Evolutionary conservation across 192 early-diverging fungal genomes (phyloP).

Genomic region (Phycomyces nitens): DNA sequence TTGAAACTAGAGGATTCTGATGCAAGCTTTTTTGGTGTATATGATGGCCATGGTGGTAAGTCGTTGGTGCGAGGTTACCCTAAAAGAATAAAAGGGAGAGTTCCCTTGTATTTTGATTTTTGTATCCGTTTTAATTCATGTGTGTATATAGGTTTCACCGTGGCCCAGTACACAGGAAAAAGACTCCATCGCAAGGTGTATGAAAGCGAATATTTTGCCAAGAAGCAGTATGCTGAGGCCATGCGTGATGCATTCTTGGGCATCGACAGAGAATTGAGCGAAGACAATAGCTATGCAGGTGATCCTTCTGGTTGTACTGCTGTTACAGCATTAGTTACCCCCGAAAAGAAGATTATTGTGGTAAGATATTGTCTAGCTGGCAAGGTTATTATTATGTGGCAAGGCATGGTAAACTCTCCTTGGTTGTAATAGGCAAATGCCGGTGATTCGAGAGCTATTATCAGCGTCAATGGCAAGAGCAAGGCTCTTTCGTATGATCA

Average conservation of each 20-base stretch:
- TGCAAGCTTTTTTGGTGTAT: conserved; percentile 92
- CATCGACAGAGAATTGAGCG: conserved; percentile 73
- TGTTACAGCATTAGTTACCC: conserved; percentile 80
- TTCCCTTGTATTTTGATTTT: no score
- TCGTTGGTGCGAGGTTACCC: not conserved
- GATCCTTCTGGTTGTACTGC: conserved; percentile 98
- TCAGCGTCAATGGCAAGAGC: conserved; percentile 75
- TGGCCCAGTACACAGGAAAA: conserved; percentile 82
- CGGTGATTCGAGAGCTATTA: conserved; percentile 92
- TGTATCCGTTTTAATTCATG: no score
- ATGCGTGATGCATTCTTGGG: conserved; percentile 81
- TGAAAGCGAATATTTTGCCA: conserved; percentile 57
- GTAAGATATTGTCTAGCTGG: conserved; percentile 35
- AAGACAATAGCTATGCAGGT: conserved; percentile 47
- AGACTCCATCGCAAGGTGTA: conserved; percentile 73
- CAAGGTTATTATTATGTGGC: not conserved
- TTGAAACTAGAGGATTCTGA: conserved; percentile 64
- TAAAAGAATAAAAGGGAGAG: no score
- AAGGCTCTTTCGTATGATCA: conserved; percentile 87
- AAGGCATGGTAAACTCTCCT: not conserved
- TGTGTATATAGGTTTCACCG: conserved; percentile 51
- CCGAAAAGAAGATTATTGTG: conserved; percentile 75
- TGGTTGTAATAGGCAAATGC: conserved; percentile 68
- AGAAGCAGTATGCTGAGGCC: conserved; percentile 68
- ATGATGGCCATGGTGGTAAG: conserved; percentile 92